Evolutionary conservation across 1,284 basidiomycete species (phyloP), one percentile per base, ranked within the genome.

Genomic region (Boletus sp.): DNA sequence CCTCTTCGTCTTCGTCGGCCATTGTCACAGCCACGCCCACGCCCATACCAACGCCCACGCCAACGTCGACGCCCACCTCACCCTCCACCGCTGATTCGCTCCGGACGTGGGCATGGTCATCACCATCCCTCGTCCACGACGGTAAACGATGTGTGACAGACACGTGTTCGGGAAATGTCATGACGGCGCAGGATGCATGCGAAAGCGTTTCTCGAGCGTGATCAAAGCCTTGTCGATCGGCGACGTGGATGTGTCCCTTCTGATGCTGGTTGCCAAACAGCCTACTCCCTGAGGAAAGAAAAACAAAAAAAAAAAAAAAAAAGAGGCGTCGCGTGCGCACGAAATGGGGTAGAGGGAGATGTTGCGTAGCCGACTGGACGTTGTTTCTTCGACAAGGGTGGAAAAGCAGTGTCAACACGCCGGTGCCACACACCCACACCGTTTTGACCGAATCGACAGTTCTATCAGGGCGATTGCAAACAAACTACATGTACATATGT

Each of bases 401-500:
- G 37, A 44, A 44, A 44, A 44, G 46, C 46, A 27, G 25, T 47
- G 46, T 25, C 46, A 25, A 47, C 25, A 43, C 40, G n/a, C 21
- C 40, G 17, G 17, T 37, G 37, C 37, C 37, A 38, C 37, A 38
- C 6, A 17, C 13, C 16, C 35, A 35, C 4, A 13, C 33, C 33
- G 16, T 16, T 35, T 35, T 13, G 13, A 35, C n/a, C 40, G n/a
- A 28, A 48, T 48, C 8, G 19, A 49, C 38, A 40, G 59, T 61
- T 74, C 63, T 70, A 62, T 61, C 28, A 35, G 40, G 35, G n/a
- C 38, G 21, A 59, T 52, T 74, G 72, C 56, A 49, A 54, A 30
- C 55, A 37, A 53, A 35, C 64, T 75, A 74, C 66, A 57, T 65
- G 64, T 75, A 75, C 71, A 75, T 64, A 65, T 64, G 62, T 64